phyloP scores from a whole-genome alignment of 352 stramenopile genomes.

The Phytophthora boehmeriae region DNA sequence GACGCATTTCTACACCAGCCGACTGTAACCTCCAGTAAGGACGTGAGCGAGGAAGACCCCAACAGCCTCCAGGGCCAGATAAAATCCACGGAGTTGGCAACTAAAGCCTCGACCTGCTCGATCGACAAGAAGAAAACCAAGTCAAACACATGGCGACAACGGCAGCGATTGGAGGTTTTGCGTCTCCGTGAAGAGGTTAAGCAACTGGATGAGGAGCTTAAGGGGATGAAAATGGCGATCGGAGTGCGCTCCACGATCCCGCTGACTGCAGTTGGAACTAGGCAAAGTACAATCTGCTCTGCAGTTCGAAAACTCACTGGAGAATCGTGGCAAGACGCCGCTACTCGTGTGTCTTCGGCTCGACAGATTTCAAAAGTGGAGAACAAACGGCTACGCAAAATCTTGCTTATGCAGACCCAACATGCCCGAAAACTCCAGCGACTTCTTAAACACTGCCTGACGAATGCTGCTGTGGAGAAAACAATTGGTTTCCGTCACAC shows the following conservation, averaged over 20 bases:
- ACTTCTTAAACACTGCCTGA: constrained; percentile 22
- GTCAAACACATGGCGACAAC: constrained; percentile 29
- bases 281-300: background rate
- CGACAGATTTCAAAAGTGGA: constrained; percentile 15
- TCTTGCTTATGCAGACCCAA: constrained; percentile 16
- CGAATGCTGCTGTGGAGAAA: constrained; percentile 4
- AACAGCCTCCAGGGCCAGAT: background rate
- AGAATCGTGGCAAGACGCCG: constrained; percentile 23
- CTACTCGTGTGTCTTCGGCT: constrained; percentile 17
- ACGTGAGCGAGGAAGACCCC: background rate
- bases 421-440: constrained; percentile 25
- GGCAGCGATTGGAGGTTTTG: constrained; percentile 18
- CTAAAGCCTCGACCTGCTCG: background rate
- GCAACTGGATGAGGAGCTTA: constrained; percentile 18
- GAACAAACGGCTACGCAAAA: constrained; percentile 20
- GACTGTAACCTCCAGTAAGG: background rate
- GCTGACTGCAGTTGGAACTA: background rate
- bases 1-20: background rate
- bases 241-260: constrained; percentile 26
- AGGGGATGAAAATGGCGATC: constrained; percentile 21
- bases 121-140: constrained; percentile 15
- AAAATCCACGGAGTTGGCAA: background rate
- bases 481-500: constrained; percentile 11
- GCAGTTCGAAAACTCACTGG: constrained; percentile 5
- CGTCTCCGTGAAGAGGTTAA: constrained; percentile 18